Conservation (phyloP, 140 eudicot species). For the Senecio squalidus region DNA sequence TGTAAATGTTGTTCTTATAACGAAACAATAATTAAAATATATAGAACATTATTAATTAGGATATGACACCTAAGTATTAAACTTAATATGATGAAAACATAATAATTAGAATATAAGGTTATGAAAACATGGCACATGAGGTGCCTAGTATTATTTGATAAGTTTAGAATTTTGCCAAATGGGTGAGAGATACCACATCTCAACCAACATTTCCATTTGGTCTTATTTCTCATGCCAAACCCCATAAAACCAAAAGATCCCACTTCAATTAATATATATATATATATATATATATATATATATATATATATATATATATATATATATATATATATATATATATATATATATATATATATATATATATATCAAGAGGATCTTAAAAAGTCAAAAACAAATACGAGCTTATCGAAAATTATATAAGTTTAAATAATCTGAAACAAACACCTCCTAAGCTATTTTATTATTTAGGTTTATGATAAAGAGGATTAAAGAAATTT, state of each 20-base stretch:
- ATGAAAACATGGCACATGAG: slow-evolving; percentile 29
- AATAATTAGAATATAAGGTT: too few relatives aligned
- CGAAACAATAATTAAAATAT: too few relatives aligned
- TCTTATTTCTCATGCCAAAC: slow-evolving; percentile 2
- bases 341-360: too few relatives aligned
- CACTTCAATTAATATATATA: background rate
- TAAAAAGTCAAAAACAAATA: too few relatives aligned
- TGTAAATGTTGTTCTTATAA: too few relatives aligned
- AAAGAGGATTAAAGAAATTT: too few relatives aligned
- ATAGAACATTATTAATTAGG: background rate
- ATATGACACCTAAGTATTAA: slow-evolving; percentile 1
- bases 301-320: background rate
- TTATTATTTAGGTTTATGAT: too few relatives aligned
- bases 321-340: too few relatives aligned
- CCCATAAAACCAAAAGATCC: slow-evolving; percentile 13
- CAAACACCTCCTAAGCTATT: too few relatives aligned
- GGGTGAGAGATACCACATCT: slow-evolving; percentile 22
- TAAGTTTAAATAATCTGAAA: too few relatives aligned
- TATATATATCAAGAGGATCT: too few relatives aligned
- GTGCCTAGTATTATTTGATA: slow-evolving; percentile 24
- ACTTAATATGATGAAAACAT: background rate
- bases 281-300: background rate
- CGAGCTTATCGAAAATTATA: too few relatives aligned
- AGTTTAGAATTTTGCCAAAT: slow-evolving; percentile 21
- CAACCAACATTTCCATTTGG: slow-evolving; percentile 23